Evolutionary conservation across 495 filamentous ascomycete species (phyloP).

Genomic region (Hyaloscypha hepaticicola): DNA sequence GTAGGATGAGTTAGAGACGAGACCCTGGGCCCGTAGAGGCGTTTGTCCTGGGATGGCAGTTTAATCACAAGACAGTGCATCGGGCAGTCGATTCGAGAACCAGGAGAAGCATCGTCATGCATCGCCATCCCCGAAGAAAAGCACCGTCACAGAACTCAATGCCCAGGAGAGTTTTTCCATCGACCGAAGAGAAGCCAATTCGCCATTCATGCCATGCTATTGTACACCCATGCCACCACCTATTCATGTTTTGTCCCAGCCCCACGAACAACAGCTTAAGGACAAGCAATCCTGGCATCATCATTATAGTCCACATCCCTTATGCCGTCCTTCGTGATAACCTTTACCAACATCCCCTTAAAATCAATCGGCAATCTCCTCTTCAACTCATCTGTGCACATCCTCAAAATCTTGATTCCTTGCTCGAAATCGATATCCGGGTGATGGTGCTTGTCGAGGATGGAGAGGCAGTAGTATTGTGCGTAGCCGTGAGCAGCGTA

Average conservation of each 20-base stretch:
- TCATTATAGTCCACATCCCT: conserved; percentile 77
- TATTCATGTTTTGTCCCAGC: conserved; percentile 5
- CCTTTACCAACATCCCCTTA: conserved; percentile 93
- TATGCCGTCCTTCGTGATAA: conserved; percentile 89
- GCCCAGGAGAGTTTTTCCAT: neutral
- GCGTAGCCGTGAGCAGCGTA: conserved; percentile 98
- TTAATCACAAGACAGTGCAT: too few relatives aligned
- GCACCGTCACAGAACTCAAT: neutral
- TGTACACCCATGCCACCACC: conserved; percentile 25
- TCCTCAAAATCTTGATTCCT: conserved; percentile 82
- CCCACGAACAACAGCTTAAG: conserved; percentile 43
- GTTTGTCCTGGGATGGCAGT: too few relatives aligned
- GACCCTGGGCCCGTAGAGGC: too few relatives aligned
- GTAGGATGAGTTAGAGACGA: too few relatives aligned
- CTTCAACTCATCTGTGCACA: conserved; percentile 97
- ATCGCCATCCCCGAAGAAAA: too few relatives aligned
- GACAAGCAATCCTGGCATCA: conserved; percentile 51
- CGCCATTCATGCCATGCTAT: conserved; percentile 34
- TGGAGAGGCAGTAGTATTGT: conserved; percentile 95
- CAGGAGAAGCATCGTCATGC: too few relatives aligned
- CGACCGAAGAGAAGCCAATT: conserved; percentile 14
- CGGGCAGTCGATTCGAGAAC: too few relatives aligned
- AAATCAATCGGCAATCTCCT: conserved; percentile 95
- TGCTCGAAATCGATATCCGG: conserved; percentile 85
- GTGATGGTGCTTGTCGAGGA: conserved; percentile 97